Base-by-base conservation (phyloP, 106 monocot species). In the Dactylorhiza incarnata region DNA sequence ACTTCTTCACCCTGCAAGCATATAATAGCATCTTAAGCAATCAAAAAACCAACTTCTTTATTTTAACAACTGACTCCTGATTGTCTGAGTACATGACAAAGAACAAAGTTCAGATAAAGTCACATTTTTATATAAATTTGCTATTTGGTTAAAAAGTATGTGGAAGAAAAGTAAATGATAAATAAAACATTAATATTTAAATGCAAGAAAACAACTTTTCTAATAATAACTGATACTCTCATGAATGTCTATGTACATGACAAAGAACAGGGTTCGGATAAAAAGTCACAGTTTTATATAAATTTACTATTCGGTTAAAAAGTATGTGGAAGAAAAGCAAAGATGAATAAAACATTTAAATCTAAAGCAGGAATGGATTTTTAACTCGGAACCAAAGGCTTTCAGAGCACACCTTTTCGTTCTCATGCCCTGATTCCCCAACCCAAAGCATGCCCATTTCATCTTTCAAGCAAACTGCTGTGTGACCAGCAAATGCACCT, bases 401-500 rank as follows among this genome's bases (percentile, higher is more conserved):
- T 46, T 24, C 17, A 23, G 29, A 10, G 73, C 75, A 23, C 91
- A 96, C 96, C 89, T 93, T 89, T 71, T 91, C 96, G 81, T 90
- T 96, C 62, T 96, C 96, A 87, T 93, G 89, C 7, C 93, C 96
- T 54, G 96, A 96, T 81, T 96, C 96, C 12, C 87, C 96, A 76
- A 96, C 93, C 96, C 96, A 96, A 9, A 96, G 85, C 71, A 93
- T 91, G 51, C 93, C 93, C 67, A 84, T 53, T 20, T 89, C 93
- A 89, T 96, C 96, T 77, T 96, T 96, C 52, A 96, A 83, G 81
- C 96, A 96, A 71, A 96, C 93, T 62, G 96, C 90, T 52, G 91
- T 96, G 75, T 96, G 95, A 13, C 95, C 96, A 75, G 96, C 96
- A 86, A 91, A 96, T 80, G 96, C 87, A 76, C 96, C 96, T 53